Conservation (phyloP, 2,329 filamentous ascomycete genomes). For the Epichloe bromicola region DNA sequence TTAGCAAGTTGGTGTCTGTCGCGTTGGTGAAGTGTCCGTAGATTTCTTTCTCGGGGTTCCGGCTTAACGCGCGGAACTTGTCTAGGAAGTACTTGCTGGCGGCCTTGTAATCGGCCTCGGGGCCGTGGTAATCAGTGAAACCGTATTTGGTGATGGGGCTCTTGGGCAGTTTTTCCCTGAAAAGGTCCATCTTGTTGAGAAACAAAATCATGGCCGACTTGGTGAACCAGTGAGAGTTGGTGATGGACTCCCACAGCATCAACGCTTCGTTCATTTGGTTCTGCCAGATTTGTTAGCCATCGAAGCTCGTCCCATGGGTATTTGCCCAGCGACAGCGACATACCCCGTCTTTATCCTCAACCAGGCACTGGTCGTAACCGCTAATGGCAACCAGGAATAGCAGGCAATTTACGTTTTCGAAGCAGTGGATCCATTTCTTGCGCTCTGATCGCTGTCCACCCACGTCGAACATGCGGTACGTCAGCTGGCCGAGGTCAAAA, state of each 20-base stretch:
- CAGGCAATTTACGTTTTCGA: constrained; percentile 85
- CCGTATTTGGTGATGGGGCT: constrained; percentile 61
- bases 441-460: constrained; percentile 90
- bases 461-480: constrained; percentile 95
- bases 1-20: constrained; percentile 60
- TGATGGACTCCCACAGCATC: constrained; percentile 77
- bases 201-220: constrained; percentile 73
- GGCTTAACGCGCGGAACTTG: constrained; percentile 66
- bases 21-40: constrained; percentile 51
- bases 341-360: constrained; percentile 93
- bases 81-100: constrained; percentile 72
- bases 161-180: constrained; percentile 59
- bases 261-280: constrained; percentile 87
- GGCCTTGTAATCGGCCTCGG: constrained; percentile 57
- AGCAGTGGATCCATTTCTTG: constrained; percentile 99
- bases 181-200: constrained; percentile 79
- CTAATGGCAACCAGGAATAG: constrained; percentile 92
- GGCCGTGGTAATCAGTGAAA: constrained; percentile 68
- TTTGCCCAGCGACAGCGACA: constrained; percentile 20
- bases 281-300: constrained; percentile 27
- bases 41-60: constrained; percentile 50
- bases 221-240: constrained; percentile 77
- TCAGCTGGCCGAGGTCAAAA: constrained; percentile 88
- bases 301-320: not conserved
- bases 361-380: constrained; percentile 89